These are phyloP conservation scores for Botrytis cinerea DNA, from an alignment of 2,329 filamentous ascomycete species.

Conservation along the genomic window DNA sequence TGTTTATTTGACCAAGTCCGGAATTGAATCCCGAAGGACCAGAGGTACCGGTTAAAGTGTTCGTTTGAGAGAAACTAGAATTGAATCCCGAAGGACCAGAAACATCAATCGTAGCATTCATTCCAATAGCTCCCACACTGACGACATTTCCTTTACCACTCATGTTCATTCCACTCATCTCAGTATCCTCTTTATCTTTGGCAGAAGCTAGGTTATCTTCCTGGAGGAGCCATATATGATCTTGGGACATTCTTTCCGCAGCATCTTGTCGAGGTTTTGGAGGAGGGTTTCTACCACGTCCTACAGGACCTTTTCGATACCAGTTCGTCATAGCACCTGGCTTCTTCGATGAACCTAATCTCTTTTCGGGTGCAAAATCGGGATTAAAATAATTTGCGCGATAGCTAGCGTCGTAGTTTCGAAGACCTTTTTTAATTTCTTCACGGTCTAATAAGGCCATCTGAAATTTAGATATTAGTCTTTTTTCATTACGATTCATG, in stretches of 20 bases:
- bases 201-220: neutral
- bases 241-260: neutral
- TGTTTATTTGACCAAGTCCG: neutral
- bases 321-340: slow-evolving; percentile 7
- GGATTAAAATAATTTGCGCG: neutral
- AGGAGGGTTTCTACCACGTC: neutral
- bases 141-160: too few species aligned
- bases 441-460: neutral
- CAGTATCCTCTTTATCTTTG: neutral
- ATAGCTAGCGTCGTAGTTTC: slow-evolving; percentile 1
- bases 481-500: too few species aligned
- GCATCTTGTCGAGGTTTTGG: neutral
- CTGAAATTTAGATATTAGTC: neutral
- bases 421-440: neutral
- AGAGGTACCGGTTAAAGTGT: too few species aligned
- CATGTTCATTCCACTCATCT: neutral
- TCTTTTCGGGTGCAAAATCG: neutral
- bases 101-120: neutral
- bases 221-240: slow-evolving; percentile 1
- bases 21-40: neutral
- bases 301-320: slow-evolving; percentile 12
- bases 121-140: neutral
- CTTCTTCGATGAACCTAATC: neutral
- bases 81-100: neutral
- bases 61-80: too few species aligned